phyloP scores from a whole-genome alignment of 768 basidiomycete species.

The Cyathus striatus region DNA sequence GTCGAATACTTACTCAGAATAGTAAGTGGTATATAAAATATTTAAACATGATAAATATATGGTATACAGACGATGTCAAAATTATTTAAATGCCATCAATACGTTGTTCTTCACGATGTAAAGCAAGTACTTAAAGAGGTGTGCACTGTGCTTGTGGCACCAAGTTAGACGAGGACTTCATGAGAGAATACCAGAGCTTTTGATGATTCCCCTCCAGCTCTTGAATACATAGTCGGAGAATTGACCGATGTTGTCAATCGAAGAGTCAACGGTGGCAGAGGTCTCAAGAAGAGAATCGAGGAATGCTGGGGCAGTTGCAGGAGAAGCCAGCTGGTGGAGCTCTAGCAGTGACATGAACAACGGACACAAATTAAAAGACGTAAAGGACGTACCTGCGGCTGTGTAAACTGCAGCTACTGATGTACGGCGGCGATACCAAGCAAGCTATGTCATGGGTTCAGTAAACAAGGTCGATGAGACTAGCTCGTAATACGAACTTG shows the following conservation, averaged over 20 bases:
- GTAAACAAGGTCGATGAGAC: neutral
- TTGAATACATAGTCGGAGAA: conserved; percentile 59
- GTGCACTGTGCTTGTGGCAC: too few species aligned
- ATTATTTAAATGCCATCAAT: too few species aligned
- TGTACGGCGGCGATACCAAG: conserved; percentile 69
- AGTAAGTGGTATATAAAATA: too few species aligned
- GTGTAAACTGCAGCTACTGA: conserved; percentile 65
- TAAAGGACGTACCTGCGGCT: conserved; percentile 48
- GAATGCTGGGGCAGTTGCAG: conserved; percentile 60
- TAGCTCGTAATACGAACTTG: too few species aligned
- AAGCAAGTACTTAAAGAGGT: too few species aligned
- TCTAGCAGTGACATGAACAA: conserved; percentile 31
- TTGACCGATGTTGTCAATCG: conserved; percentile 45
- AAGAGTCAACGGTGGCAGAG: conserved; percentile 36
- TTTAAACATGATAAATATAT: too few species aligned
- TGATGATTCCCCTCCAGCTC: conserved; percentile 70
- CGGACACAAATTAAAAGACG: neutral
- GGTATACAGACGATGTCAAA: too few species aligned
- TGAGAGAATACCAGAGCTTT: conserved; percentile 55
- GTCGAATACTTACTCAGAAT: too few species aligned
- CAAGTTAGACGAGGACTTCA: too few species aligned
- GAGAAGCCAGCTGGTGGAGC: conserved; percentile 78
- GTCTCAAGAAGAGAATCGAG: conserved; percentile 57
- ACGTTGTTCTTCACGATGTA: too few species aligned
- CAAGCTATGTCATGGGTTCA: conserved; percentile 28